Percentiles rank a stretch among this genome's conserved stretches.
Conservation (phyloP, 495 filamentous ascomycete genomes). For the Penicillium waksmanii region DNA sequence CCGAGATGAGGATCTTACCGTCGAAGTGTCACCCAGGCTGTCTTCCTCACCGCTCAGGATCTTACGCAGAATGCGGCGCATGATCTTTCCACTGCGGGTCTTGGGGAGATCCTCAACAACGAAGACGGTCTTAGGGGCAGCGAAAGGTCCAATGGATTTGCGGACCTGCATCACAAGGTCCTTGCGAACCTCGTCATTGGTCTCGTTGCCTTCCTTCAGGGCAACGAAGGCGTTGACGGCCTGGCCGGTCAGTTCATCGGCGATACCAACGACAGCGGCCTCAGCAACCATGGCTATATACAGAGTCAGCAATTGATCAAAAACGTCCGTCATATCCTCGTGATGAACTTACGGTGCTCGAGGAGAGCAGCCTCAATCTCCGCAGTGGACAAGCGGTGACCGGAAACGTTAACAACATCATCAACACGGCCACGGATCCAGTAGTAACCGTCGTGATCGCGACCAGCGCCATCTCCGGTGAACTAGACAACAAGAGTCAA, state of each 20-base stretch:
- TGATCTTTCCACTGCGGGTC: constrained; percentile 97
- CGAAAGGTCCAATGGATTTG: constrained; percentile 96
- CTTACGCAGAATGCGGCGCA: constrained; percentile 96
- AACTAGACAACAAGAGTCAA: constrained; percentile 63
- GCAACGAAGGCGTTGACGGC: constrained; percentile 96
- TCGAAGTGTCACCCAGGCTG: constrained; percentile 89
- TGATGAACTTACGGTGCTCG: constrained; percentile 69
- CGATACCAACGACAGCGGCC: constrained; percentile 91
- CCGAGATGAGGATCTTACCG: constrained; percentile 57
- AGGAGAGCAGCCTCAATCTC: constrained; percentile 97
- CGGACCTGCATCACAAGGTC: constrained; percentile 93
- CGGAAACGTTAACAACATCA: constrained; percentile 97
- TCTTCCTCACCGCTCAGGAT: constrained; percentile 96
- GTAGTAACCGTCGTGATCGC: constrained; percentile 98
- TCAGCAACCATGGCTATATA: constrained; percentile 68
- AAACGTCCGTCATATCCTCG: constrained; percentile 17
- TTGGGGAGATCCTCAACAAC: constrained; percentile 93
- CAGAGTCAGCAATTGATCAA: not conserved
- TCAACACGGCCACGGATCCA: constrained; percentile 99
- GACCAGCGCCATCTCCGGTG: constrained; percentile 95
- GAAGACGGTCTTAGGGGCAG: constrained; percentile 90
- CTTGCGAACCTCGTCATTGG: constrained; percentile 82
- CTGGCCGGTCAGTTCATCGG: constrained; percentile 93
- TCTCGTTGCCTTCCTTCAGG: constrained; percentile 83
- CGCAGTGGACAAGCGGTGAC: constrained; percentile 93